Conservation (phyloP, 2,329 filamentous ascomycete genomes). For the Penicillium oxalicum region DNA sequence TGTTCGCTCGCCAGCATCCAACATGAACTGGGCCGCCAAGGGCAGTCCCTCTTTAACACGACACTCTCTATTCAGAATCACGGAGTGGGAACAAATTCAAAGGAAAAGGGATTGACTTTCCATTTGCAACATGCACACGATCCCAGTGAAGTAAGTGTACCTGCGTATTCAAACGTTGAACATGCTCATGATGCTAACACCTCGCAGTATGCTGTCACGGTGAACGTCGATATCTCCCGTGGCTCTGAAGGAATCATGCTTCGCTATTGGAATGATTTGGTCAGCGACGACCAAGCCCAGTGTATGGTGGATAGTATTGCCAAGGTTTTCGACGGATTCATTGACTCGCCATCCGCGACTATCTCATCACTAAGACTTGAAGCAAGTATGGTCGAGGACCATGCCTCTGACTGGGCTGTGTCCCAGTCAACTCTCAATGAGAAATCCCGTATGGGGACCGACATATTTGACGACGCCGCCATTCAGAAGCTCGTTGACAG, state of each 20-base stretch:
- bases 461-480: constrained; percentile 17
- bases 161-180: background rate
- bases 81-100: constrained; percentile 17
- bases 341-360: constrained; percentile 22
- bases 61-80: constrained; percentile 39
- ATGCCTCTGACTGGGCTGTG: constrained; percentile 8
- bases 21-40: constrained; percentile 33
- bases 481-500: constrained; percentile 31
- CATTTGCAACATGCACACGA: constrained; percentile 30
- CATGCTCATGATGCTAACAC: constrained; percentile 4
- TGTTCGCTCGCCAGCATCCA: constrained; percentile 48
- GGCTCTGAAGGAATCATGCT: constrained; percentile 33
- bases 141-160: constrained; percentile 32
- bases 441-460: constrained; percentile 6
- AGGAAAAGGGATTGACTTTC: constrained; percentile 27
- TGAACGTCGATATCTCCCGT: constrained; percentile 36
- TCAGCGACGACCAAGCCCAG: constrained; percentile 33
- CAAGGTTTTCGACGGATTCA: constrained; percentile 28
- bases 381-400: constrained; percentile 1
- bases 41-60: constrained; percentile 38
- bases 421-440: constrained; percentile 14
- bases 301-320: constrained; percentile 27
- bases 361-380: constrained; percentile 21
- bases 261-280: constrained; percentile 36
- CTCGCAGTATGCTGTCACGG: constrained; percentile 34